phyloP scores from a whole-genome alignment of 371 early-diverging fungal species.

The Mucor sp. region DNA sequence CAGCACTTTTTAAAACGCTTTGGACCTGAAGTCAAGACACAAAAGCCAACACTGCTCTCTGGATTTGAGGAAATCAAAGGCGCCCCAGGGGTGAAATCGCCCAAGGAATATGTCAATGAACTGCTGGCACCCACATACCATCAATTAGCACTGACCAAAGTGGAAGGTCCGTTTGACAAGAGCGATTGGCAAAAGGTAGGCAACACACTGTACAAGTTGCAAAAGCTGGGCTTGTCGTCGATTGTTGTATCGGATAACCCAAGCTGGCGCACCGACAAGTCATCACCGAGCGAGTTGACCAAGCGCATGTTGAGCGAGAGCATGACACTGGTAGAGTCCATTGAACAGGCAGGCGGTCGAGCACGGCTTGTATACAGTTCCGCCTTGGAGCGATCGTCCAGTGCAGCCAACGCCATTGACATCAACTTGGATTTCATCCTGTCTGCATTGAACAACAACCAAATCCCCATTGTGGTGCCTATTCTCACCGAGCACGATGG shows the following conservation, averaged over 20 bases:
- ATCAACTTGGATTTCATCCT: conserved; percentile 42
- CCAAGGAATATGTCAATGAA: conserved; percentile 52
- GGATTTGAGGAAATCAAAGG: conserved; percentile 12
- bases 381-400: conserved; percentile 22
- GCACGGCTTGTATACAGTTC: conserved; percentile 61
- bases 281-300: conserved; percentile 32
- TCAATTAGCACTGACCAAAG: conserved; percentile 64
- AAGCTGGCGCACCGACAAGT: conserved; percentile 40
- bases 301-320: conserved; percentile 60
- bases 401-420: conserved; percentile 11
- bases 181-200: conserved; percentile 55
- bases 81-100: conserved; percentile 23
- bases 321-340: conserved; percentile 67
- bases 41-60: conserved; percentile 10
- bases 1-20: conserved; percentile 73
- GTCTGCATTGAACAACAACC: conserved; percentile 41
- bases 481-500: conserved; percentile 29
- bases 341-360: conserved; percentile 79
- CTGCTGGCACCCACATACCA: conserved; percentile 47
- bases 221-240: conserved; percentile 71
- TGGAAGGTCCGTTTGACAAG: conserved; percentile 59
- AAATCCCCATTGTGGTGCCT: conserved; percentile 50
- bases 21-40: conserved; percentile 33
- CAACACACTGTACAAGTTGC: conserved; percentile 67
- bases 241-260: conserved; percentile 69